These are phyloP conservation scores for Pichia heedii DNA, from an alignment of 805 yeast genomes.

Conservation along the genomic window DNA sequence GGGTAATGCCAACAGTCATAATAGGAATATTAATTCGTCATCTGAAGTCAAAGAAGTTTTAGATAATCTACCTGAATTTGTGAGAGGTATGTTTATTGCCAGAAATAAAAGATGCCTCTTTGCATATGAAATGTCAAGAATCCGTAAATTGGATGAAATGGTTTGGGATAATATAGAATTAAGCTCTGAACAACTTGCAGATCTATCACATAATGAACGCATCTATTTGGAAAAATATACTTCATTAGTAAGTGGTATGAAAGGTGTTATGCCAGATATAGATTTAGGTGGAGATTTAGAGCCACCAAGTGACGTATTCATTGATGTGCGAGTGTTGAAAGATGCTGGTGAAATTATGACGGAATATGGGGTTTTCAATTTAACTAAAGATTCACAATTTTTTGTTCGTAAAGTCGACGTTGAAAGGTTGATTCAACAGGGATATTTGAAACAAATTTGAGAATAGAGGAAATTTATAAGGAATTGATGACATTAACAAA, in stretches of 20 bases:
- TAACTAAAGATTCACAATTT: slow-evolving; percentile 89
- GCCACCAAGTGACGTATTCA: slow-evolving; percentile 87
- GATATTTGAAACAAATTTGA: slow-evolving; percentile 59
- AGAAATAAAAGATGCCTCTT: slow-evolving; percentile 84
- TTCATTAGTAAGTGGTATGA: slow-evolving; percentile 64
- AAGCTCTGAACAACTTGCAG: slow-evolving; percentile 31
- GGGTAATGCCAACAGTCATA: not conserved
- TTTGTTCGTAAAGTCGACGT: slow-evolving; percentile 93
- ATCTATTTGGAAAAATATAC: slow-evolving; percentile 66
- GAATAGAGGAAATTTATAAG: too few relatives aligned
- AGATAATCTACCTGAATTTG: slow-evolving; percentile 56
- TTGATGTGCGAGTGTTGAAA: slow-evolving; percentile 85
- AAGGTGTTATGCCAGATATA: slow-evolving; percentile 70
- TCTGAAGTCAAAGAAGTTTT: slow-evolving; percentile 21
- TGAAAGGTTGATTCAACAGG: slow-evolving; percentile 88
- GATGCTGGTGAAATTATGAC: slow-evolving; percentile 98
- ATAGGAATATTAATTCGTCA: not conserved
- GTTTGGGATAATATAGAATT: slow-evolving; percentile 66
- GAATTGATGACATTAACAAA: slow-evolving; percentile 15
- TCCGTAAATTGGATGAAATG: slow-evolving; percentile 54
- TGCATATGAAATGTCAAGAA: slow-evolving; percentile 71
- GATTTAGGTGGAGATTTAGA: slow-evolving; percentile 83
- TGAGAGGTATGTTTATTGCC: slow-evolving; percentile 67
- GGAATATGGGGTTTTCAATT: slow-evolving; percentile 80
- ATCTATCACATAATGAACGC: slow-evolving; percentile 68